phyloP scores from a whole-genome alignment of 2,329 filamentous ascomycete species.

The Helotiales sp. region DNA sequence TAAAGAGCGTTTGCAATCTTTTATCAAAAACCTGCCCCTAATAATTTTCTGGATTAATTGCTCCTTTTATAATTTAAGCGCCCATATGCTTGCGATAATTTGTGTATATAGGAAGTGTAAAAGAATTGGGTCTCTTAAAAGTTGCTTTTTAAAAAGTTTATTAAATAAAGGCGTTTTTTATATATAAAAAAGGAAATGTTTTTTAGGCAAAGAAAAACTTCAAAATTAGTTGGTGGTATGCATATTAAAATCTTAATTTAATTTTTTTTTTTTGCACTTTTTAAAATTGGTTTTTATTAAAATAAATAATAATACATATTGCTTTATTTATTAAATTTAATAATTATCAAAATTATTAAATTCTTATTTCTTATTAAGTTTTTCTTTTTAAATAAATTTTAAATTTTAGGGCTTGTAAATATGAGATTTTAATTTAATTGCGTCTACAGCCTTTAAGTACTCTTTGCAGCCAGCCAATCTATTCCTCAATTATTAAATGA shows the following conservation, averaged over 20 bases:
- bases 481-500: background rate
- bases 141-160: slow-evolving; percentile 10
- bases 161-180: slow-evolving; percentile 6
- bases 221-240: slow-evolving; percentile 10
- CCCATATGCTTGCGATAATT: slow-evolving; percentile 17
- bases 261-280: background rate
- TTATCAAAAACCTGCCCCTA: slow-evolving; percentile 10
- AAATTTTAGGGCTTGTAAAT: background rate
- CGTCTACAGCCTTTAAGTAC: slow-evolving; percentile 8
- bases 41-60: slow-evolving; percentile 11
- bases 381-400: slow-evolving; percentile 1
- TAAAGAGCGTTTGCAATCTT: slow-evolving; percentile 2
- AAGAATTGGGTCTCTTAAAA: slow-evolving; percentile 22
- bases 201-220: slow-evolving; percentile 13
- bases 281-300: slow-evolving; percentile 6
- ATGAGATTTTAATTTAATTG: slow-evolving; percentile 1
- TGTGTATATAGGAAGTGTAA: slow-evolving; percentile 22
- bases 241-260: slow-evolving; percentile 10
- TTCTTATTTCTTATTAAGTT: background rate
- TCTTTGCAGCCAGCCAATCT: background rate
- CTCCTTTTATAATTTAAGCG: slow-evolving; percentile 6
- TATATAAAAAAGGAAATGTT: slow-evolving; percentile 15
- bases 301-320: slow-evolving; percentile 1
- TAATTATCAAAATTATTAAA: background rate
- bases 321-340: slow-evolving; percentile 5